Evolutionary conservation across 73 alveolate species (phyloP).

Genomic region (Paramecium caudatum): DNA sequence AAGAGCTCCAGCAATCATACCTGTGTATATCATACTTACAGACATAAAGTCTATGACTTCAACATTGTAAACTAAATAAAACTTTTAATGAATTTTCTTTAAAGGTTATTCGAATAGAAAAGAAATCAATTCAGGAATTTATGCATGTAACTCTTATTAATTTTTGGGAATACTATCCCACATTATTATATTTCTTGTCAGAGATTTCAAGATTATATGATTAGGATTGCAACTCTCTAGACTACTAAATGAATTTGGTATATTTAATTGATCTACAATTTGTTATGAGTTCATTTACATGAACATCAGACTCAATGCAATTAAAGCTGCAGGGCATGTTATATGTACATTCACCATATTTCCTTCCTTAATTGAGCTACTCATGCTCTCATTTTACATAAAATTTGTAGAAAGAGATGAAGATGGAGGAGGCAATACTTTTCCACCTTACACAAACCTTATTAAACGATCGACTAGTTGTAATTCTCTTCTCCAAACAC

Average conservation of each 20-base stretch:
- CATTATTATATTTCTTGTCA: conserved; percentile 93
- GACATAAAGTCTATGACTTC: conserved; percentile 97
- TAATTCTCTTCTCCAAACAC: conserved; percentile 86
- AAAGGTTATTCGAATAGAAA: conserved; percentile 89
- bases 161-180: conserved; percentile 94
- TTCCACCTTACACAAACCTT: conserved; percentile 95
- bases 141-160: conserved; percentile 84
- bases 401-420: conserved; percentile 81
- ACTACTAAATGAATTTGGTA: conserved; percentile 94
- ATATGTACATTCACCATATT: conserved; percentile 94
- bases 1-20: conserved; percentile 94
- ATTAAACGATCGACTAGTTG: conserved; percentile 95
- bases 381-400: conserved; percentile 79
- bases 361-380: conserved; percentile 92
- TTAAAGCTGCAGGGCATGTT: conserved; percentile 97
- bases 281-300: conserved; percentile 89
- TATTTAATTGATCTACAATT: conserved; percentile 90
- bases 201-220: conserved; percentile 89
- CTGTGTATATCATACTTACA: conserved; percentile 91
- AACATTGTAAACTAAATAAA: conserved; percentile 83
- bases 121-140: conserved; percentile 94
- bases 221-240: conserved; percentile 95
- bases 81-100: conserved; percentile 82
- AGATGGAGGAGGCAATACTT: conserved; percentile 86
- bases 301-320: conserved; percentile 94